Conservation (phyloP, 2,329 filamentous ascomycete species). For the Claviceps spartinae region DNA sequence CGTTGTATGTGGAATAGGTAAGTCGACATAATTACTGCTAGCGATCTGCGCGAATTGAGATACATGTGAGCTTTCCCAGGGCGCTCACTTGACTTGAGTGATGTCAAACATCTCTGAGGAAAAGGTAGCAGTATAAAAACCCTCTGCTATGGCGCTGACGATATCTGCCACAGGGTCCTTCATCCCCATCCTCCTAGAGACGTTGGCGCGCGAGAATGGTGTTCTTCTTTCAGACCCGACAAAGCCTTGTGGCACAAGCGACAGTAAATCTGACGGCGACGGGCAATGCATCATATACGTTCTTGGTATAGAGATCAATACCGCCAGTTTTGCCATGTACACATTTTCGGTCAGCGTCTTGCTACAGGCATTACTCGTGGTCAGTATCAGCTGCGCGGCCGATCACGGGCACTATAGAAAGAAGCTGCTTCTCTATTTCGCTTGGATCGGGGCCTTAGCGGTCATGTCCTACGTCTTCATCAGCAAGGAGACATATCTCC, state of each 20-base stretch:
- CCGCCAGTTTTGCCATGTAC: conserved; percentile 95
- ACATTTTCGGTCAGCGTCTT: conserved; percentile 90
- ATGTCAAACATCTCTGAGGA: too few relatives aligned
- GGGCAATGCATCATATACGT: conserved; percentile 73
- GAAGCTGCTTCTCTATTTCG: conserved; percentile 73
- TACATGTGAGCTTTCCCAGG: neutral
- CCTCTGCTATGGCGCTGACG: conserved; percentile 5
- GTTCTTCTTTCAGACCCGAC: conserved; percentile 66
- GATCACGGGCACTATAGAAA: conserved; percentile 92
- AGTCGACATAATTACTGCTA: conserved; percentile 17
- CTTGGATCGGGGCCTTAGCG: conserved; percentile 61
- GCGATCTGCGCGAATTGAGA: neutral
- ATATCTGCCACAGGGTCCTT: conserved; percentile 56
- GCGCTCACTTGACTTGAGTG: neutral
- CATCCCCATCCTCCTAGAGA: conserved; percentile 89
- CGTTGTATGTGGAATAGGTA: conserved; percentile 68
- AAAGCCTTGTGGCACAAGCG: conserved; percentile 58
- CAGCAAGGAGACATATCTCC: conserved; percentile 58
- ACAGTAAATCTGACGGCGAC: conserved; percentile 35
- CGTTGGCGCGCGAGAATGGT: conserved; percentile 82
- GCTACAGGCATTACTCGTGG: conserved; percentile 77
- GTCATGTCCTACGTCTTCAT: conserved; percentile 85
- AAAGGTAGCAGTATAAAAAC: neutral
- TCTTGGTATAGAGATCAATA: conserved; percentile 79
- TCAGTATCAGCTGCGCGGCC: conserved; percentile 90